Base-by-base conservation (phyloP, 257 asterid species). In the Sherardia arvensis region DNA sequence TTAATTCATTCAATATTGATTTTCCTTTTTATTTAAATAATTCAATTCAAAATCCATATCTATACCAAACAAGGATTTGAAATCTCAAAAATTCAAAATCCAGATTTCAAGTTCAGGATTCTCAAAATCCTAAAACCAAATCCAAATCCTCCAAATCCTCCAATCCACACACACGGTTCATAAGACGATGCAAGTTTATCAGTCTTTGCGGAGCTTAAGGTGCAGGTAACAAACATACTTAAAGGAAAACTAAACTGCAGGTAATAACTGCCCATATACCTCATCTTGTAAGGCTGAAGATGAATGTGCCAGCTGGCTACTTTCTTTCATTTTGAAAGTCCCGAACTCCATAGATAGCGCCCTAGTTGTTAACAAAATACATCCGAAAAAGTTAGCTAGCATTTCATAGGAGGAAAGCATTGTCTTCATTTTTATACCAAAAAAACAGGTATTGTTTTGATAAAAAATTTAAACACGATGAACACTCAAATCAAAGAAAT, bases 251-350 rank as follows among this genome's bases (percentile, higher is more conserved):
- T 12, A 33, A 57, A 17, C 51, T 23, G 29, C 22, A 22, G 61
- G 62, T 26, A 56, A 49, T 53, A 47, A 17, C 14, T 17, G 51
- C 36, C 45, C 60, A 48, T n/a, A n/a, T 71, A 92, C 97, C 99
- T 93, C 97, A 73, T 93, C 99, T 78, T 93, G 97, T 53, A 93
- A 82, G 72, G 91, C 96, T 61, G 99, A 86, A 72, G 97, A 84
- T 53, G 93, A 82, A 58, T 68, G 26, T 65, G 79, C 82, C 62
- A 78, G 87, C 33, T 70, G 78, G 33, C 71, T 72, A 32, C 87
- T 63, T 49, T 89, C 99, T 70, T 83, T 89, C 51, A 78, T 74
- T 66, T 93, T 93, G 72, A 84, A 89, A 74, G 99, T 93, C 38
- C 96, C 97, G 68, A 93, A 89, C 73, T 93, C 99, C 59, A 87